phyloP scores from a whole-genome alignment of 2,329 filamentous ascomycete genomes.

The Claviceps cyperi region DNA sequence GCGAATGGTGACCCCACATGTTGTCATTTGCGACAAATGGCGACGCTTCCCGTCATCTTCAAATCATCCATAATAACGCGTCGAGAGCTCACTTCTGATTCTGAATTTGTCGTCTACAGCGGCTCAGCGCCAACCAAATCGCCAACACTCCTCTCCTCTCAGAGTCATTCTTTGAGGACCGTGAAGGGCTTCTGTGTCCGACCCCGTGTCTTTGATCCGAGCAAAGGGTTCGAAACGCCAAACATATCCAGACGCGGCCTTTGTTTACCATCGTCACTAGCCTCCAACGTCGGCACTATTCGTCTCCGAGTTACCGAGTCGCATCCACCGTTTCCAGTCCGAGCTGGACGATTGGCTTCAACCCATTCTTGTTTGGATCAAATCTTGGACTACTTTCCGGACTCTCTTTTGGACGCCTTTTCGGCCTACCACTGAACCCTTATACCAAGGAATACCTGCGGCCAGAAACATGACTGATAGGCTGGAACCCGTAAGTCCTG shows the following conservation, averaged over 20 bases:
- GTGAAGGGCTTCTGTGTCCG: not conserved
- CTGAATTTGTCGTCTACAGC: not conserved
- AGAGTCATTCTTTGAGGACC: too few species aligned
- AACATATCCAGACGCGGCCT: not conserved
- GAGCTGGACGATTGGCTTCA: not conserved
- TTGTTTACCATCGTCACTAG: not conserved
- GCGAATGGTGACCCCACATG: conserved; percentile 2
- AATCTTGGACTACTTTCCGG: not conserved
- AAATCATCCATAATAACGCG: too few species aligned
- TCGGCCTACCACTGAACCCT: not conserved
- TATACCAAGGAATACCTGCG: not conserved
- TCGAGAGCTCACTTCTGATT: not conserved
- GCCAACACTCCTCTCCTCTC: not conserved
- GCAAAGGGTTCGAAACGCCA: not conserved
- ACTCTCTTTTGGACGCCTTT: not conserved
- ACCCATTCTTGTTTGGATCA: not conserved
- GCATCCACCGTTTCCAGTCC: not conserved
- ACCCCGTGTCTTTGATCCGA: not conserved
- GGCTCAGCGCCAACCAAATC: not conserved
- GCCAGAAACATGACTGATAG: conserved; percentile 13
- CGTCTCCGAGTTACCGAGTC: not conserved
- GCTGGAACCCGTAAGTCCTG: conserved; percentile 13
- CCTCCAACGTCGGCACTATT: not conserved
- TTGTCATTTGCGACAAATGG: not conserved
- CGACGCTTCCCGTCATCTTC: too few species aligned